Evolutionary conservation across 805 yeast species (phyloP), one percentile per base, ranked within the genome.

Genomic region (Metschnikowia kunwiensis): DNA sequence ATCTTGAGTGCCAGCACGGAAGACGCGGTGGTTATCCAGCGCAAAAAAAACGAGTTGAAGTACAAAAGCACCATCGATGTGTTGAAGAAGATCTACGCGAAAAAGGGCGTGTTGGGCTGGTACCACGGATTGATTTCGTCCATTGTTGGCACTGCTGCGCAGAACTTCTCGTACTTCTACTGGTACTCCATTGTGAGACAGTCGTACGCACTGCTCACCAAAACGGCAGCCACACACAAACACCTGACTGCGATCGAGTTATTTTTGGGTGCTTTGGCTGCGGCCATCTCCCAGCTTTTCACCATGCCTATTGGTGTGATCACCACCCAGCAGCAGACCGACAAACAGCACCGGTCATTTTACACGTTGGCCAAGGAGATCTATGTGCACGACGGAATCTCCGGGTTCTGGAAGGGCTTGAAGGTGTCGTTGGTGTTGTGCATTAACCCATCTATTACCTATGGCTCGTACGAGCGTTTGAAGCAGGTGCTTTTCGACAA

Each of bases 381-480:
- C 32, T 57, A 76, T 24, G 61, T 65, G 14, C 78, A 78, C 18
- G 85, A 83, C 48, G 91, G 93, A 4, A 45, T 78, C 24, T 58
- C 72, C 14, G 91, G 91, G 0, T 74, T 85, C 41, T 86, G 95
- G 95, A 74, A 79, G 47, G 95, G 95, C 0, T 70, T 86, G 39
- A 82, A 86, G 57, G 95, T 87, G 6, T 78, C 86, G 6, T 59
- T 86, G 51, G 82, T 86, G 8, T 71, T 86, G 33, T 86, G 91
- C 13, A 66, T 82, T 32, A 86, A 86, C 61, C 95, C 95, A 3
- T 80, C 93, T 25, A 86, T 86, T 54, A 86, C 95, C 2, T 86
- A 86, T 54, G 91, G 94, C 6, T 70, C 87, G 3, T 82, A 76
- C 57, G 88, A 83, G 55, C 72, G 86, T 47, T 68, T 86, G 47